These are phyloP conservation scores for Rhododendron simsii DNA, from an alignment of 148 eudicot species.

Conservation along the genomic window DNA sequence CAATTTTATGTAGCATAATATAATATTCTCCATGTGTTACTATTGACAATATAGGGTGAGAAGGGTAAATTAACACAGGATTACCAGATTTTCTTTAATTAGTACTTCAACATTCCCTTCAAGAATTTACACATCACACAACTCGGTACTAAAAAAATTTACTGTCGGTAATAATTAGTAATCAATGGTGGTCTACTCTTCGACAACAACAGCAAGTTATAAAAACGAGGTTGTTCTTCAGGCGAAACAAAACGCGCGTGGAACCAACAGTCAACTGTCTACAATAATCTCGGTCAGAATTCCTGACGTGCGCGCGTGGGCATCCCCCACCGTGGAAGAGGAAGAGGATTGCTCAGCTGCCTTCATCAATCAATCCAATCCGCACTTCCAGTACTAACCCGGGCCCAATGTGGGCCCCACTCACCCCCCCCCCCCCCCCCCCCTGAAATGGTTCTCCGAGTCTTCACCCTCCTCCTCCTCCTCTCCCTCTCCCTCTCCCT, in stretches of 20 bases:
- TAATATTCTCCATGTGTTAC: too few relatives aligned
- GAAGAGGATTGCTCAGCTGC: not conserved
- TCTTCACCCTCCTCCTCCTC: not conserved
- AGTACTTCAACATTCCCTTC: not conserved
- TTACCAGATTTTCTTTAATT: too few relatives aligned
- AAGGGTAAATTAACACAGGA: too few relatives aligned
- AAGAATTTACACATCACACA: too few relatives aligned
- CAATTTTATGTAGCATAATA: too few relatives aligned
- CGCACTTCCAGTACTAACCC: not conserved
- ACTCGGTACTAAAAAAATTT: too few relatives aligned
- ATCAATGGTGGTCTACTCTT: not conserved
- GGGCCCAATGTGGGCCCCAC: conserved; percentile 5
- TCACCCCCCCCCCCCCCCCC: too few relatives aligned
- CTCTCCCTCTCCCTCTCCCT: not conserved
- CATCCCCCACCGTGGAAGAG: not conserved
- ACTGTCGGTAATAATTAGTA: not conserved
- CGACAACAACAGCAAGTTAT: not conserved
- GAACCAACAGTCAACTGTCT: not conserved
- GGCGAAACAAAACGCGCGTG: not conserved
- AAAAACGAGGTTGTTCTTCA: not conserved
- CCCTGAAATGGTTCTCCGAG: not conserved
- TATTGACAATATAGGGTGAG: too few relatives aligned
- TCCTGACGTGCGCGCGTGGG: conserved; percentile 4
- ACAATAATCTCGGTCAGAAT: conserved; percentile 2
- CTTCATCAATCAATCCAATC: conserved; percentile 7